Evolutionary conservation across 176 grass and related monocot genomes (phyloP).

Genomic region (Guadua angustifolia): DNA sequence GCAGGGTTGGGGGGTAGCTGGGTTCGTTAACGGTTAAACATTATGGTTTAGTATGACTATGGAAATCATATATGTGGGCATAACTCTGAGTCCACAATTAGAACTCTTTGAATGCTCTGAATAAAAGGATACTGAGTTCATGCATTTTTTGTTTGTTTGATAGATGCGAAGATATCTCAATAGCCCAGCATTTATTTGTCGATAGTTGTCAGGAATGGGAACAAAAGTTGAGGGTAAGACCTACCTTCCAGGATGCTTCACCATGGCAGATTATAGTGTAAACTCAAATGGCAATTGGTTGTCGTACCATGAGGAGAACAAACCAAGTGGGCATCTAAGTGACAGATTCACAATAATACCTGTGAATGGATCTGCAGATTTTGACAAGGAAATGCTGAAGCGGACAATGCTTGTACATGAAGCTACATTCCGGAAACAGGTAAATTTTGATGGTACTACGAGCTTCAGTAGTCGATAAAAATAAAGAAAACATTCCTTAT

Average conservation of each 20-base stretch:
- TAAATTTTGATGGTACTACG: constrained; percentile 34
- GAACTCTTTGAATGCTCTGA: constrained; percentile 7
- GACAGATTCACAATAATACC: constrained; percentile 49
- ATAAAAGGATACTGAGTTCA: not conserved
- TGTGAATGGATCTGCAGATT: constrained; percentile 50
- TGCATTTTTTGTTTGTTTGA: not conserved
- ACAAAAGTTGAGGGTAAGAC: constrained; percentile 60
- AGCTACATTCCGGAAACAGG: constrained; percentile 78
- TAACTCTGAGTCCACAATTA: not conserved
- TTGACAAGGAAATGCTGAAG: constrained; percentile 74
- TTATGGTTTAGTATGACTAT: not conserved
- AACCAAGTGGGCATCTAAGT: constrained; percentile 34
- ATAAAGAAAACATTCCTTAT: constrained; percentile 23
- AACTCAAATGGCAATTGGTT: constrained; percentile 53
- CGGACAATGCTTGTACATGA: constrained; percentile 82
- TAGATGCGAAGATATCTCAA: constrained; percentile 1
- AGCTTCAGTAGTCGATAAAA: not conserved
- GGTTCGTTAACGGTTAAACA: not conserved
- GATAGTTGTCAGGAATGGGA: constrained; percentile 62
- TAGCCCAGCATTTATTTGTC: constrained; percentile 18
- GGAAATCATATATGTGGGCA: not conserved
- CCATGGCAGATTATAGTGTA: constrained; percentile 60
- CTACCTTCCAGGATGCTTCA: constrained; percentile 62
- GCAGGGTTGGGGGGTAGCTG: not conserved
- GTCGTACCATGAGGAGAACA: constrained; percentile 55